Evolutionary conservation across 1,284 basidiomycete species (phyloP).

Genomic region (Leccinum colubrinum): DNA sequence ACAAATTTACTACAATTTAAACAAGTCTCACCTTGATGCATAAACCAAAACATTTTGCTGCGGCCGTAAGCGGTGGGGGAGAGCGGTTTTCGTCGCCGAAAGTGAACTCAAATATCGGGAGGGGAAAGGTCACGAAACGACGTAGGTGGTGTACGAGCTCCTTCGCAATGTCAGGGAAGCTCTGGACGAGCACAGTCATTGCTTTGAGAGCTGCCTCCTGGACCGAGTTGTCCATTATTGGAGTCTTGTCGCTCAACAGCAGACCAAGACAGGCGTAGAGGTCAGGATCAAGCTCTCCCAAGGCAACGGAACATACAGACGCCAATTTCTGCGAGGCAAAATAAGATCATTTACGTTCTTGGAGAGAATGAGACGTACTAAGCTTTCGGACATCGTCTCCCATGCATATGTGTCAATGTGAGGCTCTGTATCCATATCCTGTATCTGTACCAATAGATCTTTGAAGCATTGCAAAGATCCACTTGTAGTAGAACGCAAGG

Average conservation of each 20-base stretch:
- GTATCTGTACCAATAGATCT: constrained; percentile 71
- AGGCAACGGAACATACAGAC: constrained; percentile 79
- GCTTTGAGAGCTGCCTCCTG: constrained; percentile 87
- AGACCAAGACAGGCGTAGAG: constrained; percentile 73
- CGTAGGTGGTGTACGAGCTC: constrained; percentile 81
- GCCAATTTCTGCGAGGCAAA: constrained; percentile 73
- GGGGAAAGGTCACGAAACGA: constrained; percentile 85
- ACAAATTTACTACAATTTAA: neutral
- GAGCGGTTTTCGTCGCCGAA: constrained; percentile 73
- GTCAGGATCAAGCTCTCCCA: constrained; percentile 65
- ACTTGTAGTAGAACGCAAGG: constrained; percentile 49
- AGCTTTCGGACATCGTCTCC: constrained; percentile 83
- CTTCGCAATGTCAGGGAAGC: constrained; percentile 79
- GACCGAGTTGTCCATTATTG: constrained; percentile 76
- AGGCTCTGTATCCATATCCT: constrained; percentile 77
- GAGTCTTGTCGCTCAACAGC: constrained; percentile 79
- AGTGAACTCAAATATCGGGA: constrained; percentile 86
- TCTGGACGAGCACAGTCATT: constrained; percentile 78
- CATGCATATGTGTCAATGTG: constrained; percentile 81
- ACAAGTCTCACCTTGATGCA: constrained; percentile 72
- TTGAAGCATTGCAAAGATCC: constrained; percentile 72
- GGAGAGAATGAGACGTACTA: constrained; percentile 43
- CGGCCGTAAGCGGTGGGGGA: constrained; percentile 77
- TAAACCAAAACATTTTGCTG: constrained; percentile 86
- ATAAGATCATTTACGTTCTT: neutral